Evolutionary conservation across 495 filamentous ascomycete genomes (phyloP).

Genomic region (Talaromyces thailandensis): DNA sequence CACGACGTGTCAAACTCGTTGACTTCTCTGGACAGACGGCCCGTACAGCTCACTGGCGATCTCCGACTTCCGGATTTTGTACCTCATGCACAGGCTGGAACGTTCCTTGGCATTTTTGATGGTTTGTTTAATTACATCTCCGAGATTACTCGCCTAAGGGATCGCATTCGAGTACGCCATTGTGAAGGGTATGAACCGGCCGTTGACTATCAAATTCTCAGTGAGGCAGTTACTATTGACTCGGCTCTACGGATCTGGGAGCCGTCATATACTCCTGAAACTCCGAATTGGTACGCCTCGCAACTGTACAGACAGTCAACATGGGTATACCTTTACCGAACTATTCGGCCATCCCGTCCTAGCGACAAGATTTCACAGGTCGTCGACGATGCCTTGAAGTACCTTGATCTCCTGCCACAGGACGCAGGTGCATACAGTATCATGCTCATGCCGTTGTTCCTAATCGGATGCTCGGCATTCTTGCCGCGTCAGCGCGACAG

Average conservation of each 20-base stretch:
- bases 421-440: slow-evolving; percentile 63
- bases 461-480: slow-evolving; percentile 84
- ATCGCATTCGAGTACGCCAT: slow-evolving; percentile 63
- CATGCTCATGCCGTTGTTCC: slow-evolving; percentile 78
- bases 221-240: slow-evolving; percentile 70
- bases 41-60: slow-evolving; percentile 47
- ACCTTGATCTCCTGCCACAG: slow-evolving; percentile 52
- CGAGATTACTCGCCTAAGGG: slow-evolving; percentile 69
- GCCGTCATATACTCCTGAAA: slow-evolving; percentile 58
- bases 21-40: slow-evolving; percentile 54
- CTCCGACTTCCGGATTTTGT: slow-evolving; percentile 59
- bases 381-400: slow-evolving; percentile 68
- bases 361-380: slow-evolving; percentile 61
- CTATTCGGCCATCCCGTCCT: slow-evolving; percentile 64
- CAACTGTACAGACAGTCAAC: slow-evolving; percentile 84
- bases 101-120: slow-evolving; percentile 78
- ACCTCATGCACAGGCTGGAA: slow-evolving; percentile 65
- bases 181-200: slow-evolving; percentile 53
- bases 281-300: slow-evolving; percentile 64
- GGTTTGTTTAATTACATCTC: slow-evolving; percentile 75
- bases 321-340: slow-evolving; percentile 84
- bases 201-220: slow-evolving; percentile 66
- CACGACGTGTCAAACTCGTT: slow-evolving; percentile 78
- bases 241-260: slow-evolving; percentile 67
- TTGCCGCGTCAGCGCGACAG: slow-evolving; percentile 56